Conservation (phyloP, 2,329 filamentous ascomycete genomes). For the Ophiosphaerella narmari region DNA sequence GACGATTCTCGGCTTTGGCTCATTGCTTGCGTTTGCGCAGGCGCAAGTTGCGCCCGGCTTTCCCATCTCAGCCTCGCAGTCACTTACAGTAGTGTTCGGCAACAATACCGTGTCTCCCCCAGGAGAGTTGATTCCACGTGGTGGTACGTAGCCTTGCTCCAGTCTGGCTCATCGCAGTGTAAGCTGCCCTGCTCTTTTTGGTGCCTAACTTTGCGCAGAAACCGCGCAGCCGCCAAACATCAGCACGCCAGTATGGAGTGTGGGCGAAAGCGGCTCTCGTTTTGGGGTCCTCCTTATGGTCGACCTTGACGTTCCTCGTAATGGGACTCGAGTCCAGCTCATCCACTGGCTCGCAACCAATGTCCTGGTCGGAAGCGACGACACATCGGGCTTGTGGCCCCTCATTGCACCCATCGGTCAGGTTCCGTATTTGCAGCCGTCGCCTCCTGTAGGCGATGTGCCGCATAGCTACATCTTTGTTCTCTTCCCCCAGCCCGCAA, state of each 20-base stretch:
- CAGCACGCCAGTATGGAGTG: conserved; percentile 20
- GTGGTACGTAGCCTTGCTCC: conserved; percentile 23
- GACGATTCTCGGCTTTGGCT: conserved; percentile 12
- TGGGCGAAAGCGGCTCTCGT: conserved; percentile 8
- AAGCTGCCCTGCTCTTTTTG: no score
- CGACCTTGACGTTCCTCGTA: conserved; percentile 40
- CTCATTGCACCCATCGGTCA: conserved; percentile 19
- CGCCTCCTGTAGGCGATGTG: conserved; percentile 34
- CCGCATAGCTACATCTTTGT: conserved; percentile 38
- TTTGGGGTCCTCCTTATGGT: conserved; percentile 35
- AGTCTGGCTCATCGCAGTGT: no score
- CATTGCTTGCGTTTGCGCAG: conserved; percentile 15
- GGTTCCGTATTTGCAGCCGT: conserved; percentile 32
- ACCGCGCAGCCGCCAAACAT: conserved; percentile 31
- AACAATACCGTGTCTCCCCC: conserved; percentile 38
- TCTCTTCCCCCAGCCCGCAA: conserved; percentile 31
- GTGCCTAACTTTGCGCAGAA: conserved; percentile 20
- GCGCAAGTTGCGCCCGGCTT: conserved; percentile 39
- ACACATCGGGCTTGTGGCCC: conserved; percentile 5
- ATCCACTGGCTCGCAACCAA: conserved; percentile 41
- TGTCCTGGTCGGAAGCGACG: conserved; percentile 19
- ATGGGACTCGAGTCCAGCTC: conserved; percentile 35
- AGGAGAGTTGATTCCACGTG: conserved; percentile 38
- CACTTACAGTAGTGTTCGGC: conserved; percentile 35
- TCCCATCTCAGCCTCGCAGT: conserved; percentile 20